These are phyloP conservation scores for Scheffersomyces parashehatae DNA, from an alignment of 1,139 yeast genomes.

Conservation along the genomic window DNA sequence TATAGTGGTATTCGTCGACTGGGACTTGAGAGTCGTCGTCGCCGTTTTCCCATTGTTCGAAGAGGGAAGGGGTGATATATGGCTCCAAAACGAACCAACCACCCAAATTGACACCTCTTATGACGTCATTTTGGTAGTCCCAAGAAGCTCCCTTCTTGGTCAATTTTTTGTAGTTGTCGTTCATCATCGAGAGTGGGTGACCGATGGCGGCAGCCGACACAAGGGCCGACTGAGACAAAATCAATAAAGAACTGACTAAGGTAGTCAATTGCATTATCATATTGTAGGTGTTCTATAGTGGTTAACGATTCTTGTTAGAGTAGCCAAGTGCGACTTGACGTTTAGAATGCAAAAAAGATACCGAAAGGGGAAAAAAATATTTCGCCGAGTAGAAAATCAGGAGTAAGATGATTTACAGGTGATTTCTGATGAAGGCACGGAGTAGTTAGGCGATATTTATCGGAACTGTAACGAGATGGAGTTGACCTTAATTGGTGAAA, in stretches of 20 bases:
- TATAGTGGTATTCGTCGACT: slow-evolving; percentile 81
- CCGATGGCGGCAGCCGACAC: slow-evolving; percentile 3
- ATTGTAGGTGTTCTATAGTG: not conserved
- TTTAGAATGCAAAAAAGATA: no score
- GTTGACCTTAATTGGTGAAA: no score
- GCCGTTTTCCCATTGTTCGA: slow-evolving; percentile 44
- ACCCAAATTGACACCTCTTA: slow-evolving; percentile 83
- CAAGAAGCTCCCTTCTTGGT: slow-evolving; percentile 21
- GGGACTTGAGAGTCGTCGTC: slow-evolving; percentile 52
- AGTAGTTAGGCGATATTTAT: no score
- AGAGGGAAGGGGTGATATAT: slow-evolving; percentile 81
- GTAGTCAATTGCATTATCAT: not conserved
- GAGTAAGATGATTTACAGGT: no score
- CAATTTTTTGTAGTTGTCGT: slow-evolving; percentile 8
- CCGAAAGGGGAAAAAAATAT: no score
- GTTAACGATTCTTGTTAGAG: not conserved
- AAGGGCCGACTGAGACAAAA: not conserved
- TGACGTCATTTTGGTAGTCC: slow-evolving; percentile 53
- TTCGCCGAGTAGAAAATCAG: no score
- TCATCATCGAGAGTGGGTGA: slow-evolving; percentile 7
- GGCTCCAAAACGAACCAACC: slow-evolving; percentile 92
- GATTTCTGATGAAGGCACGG: no score
- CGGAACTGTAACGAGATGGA: no score
- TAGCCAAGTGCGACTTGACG: no score
- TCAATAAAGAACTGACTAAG: not conserved